Base-by-base conservation (phyloP, 225 moss, liverwort and hornwort species). In the Bryum argenteum region DNA sequence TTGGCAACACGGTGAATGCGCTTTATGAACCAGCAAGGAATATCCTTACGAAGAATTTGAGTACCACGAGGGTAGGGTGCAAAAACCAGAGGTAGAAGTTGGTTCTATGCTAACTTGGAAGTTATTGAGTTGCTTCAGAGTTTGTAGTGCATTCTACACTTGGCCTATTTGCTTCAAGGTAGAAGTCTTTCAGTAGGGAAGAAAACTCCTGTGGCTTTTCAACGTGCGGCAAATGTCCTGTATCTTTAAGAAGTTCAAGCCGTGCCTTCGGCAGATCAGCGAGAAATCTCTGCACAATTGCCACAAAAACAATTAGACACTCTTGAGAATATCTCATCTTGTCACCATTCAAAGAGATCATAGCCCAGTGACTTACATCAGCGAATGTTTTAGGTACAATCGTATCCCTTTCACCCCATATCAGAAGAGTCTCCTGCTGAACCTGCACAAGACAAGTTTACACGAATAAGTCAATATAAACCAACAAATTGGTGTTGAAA, bases 351-450 rank as follows among this genome's bases (percentile, higher is more conserved):
- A 15, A 38, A n/a, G 11, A 52, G 39, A 55, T 33, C 54, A 61
- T 12, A 22, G 15, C 7, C 6, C 20, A 8, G 26, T 67, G 9
- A 56, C 79, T 72, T 74, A 97, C 96, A 84, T 92, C 70, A 33
- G 94, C 92, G 80, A 91, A 88, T 19, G 71, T 41, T 82, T 74
- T 91, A 52, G 97, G 92, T 14, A 98, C 82, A 61, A 98, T 94
- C 47, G 80, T 82, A 78, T 98, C 97, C 28, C 71, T 58, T 39
- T 92, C 92, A 58, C 97, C 97, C 97, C 97, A 98, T 52, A 94
- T 88, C 39, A 98, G 78, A 62, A 98, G 80, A 57, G 89, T 78
- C 66, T 94, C 97, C 79, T 98, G 94, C 71, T 87, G 88, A 52
- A 98, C 89, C 96, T 97, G 88, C 63, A 74, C 43, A 60, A 67